These are phyloP conservation scores for Kalanchoe fedtschenkoi DNA, from an alignment of 164 flowering plant genomes.

Conservation along the genomic window DNA sequence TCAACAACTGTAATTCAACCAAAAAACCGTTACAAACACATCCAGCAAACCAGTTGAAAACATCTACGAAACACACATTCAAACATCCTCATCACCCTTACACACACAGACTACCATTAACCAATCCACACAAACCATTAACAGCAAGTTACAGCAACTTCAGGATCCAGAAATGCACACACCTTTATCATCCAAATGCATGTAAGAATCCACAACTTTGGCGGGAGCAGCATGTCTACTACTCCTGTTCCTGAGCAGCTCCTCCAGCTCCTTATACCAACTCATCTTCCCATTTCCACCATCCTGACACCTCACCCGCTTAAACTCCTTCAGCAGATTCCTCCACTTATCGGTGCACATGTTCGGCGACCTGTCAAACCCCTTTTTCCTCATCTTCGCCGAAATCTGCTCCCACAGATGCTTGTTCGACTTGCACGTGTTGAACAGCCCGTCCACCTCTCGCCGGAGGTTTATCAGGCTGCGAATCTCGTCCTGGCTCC, in stretches of 20 bases:
- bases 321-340: constrained; percentile 7
- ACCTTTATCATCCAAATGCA: constrained; percentile 8
- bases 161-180: no score
- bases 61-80: no score
- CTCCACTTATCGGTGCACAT: constrained; percentile 15
- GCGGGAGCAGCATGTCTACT: background rate
- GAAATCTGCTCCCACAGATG: constrained; percentile 12
- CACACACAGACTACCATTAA: background rate
- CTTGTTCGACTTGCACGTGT: constrained; percentile 9
- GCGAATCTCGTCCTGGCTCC: constrained; percentile 6
- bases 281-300: constrained; percentile 3
- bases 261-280: constrained; percentile 7
- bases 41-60: no score
- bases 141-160: background rate
- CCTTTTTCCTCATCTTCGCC: constrained; percentile 9
- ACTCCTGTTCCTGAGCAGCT: constrained; percentile 9
- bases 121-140: background rate
- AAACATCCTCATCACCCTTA: no score
- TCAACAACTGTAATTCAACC: background rate
- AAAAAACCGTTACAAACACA: no score
- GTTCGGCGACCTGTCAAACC: constrained; percentile 9
- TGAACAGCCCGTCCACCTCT: constrained; percentile 7
- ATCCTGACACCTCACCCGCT: background rate
- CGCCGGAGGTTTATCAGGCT: constrained; percentile 7
- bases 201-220: constrained; percentile 4